phyloP scores from a whole-genome alignment of 305 asterid species.

The Fraxinus sp. region DNA sequence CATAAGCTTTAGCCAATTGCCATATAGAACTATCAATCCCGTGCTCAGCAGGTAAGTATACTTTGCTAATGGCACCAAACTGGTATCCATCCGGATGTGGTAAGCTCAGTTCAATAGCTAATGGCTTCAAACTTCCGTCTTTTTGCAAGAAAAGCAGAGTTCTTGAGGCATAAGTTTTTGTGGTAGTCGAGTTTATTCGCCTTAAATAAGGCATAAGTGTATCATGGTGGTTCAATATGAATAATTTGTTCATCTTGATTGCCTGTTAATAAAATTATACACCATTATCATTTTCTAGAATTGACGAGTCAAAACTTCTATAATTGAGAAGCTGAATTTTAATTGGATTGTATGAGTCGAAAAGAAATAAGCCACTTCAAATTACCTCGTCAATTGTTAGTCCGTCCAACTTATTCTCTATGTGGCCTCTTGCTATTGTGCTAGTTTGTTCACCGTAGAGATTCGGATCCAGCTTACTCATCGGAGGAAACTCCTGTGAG shows the following conservation, averaged over 20 bases:
- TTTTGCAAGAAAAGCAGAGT: constrained; percentile 62
- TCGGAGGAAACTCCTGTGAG: constrained; percentile 78
- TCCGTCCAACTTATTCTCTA: constrained; percentile 55
- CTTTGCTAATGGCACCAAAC: constrained; percentile 55
- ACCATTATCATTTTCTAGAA: neutral
- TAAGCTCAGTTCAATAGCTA: constrained; percentile 75
- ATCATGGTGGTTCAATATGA: constrained; percentile 80
- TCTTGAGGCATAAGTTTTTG: constrained; percentile 71
- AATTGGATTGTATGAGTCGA: neutral
- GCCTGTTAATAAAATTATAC: constrained; percentile 42
- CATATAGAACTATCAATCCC: constrained; percentile 62
- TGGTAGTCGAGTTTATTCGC: constrained; percentile 53
- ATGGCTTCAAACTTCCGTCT: constrained; percentile 68
- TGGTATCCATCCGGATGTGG: constrained; percentile 64
- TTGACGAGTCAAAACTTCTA: neutral
- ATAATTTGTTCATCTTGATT: constrained; percentile 45
- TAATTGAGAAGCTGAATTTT: neutral
- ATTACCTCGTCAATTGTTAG: constrained; percentile 56
- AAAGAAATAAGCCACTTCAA: neutral
- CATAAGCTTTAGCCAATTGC: constrained; percentile 85
- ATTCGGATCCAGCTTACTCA: constrained; percentile 61
- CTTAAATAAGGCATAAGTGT: constrained; percentile 69
- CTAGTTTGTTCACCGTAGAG: constrained; percentile 71
- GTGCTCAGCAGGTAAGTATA: constrained; percentile 57
- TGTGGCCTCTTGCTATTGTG: constrained; percentile 53